Evolutionary conservation across 2,329 filamentous ascomycete genomes (phyloP).

Genomic region (Penicillium sp.): DNA sequence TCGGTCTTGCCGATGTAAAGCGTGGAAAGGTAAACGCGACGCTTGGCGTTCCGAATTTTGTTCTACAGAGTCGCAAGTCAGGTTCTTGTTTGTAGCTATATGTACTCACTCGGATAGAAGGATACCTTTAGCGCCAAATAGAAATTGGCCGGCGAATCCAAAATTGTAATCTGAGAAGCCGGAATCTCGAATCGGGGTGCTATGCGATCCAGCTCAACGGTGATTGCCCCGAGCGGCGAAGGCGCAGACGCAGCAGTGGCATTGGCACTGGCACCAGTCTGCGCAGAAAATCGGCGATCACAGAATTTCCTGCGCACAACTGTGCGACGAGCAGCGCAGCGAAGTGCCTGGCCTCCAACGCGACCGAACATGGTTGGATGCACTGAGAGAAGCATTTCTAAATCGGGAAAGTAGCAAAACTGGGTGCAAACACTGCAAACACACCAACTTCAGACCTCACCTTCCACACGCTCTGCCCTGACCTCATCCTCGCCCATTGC

Average conservation of each 20-base stretch:
- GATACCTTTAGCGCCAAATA: conserved; percentile 84
- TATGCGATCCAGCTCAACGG: conserved; percentile 78
- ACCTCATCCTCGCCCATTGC: conserved; percentile 25
- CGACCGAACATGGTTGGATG: conserved; percentile 40
- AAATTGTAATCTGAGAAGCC: conserved; percentile 75
- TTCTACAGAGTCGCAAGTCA: conserved; percentile 49
- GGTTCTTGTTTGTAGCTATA: background rate
- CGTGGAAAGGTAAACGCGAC: conserved; percentile 87
- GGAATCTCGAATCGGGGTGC: conserved; percentile 87
- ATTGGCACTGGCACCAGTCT: conserved; percentile 28
- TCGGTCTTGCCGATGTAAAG: conserved; percentile 95
- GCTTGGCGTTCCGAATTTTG: conserved; percentile 79
- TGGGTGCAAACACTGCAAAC: conserved; percentile 41
- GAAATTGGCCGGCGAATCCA: conserved; percentile 82
- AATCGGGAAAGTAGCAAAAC: conserved; percentile 22
- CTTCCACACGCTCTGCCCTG: conserved; percentile 10
- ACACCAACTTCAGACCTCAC: conserved; percentile 22
- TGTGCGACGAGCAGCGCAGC: conserved; percentile 35
- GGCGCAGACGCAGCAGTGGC: conserved; percentile 30
- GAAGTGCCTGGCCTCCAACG: conserved; percentile 40
- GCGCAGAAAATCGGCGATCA: conserved; percentile 42
- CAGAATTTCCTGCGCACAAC: conserved; percentile 32
- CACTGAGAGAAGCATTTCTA: conserved; percentile 15
- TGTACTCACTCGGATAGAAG: background rate
- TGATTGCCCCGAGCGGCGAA: conserved; percentile 61